These are phyloP conservation scores for Epicoccum sorghinum DNA, from an alignment of 2,329 filamentous ascomycete species.

Conservation along the genomic window DNA sequence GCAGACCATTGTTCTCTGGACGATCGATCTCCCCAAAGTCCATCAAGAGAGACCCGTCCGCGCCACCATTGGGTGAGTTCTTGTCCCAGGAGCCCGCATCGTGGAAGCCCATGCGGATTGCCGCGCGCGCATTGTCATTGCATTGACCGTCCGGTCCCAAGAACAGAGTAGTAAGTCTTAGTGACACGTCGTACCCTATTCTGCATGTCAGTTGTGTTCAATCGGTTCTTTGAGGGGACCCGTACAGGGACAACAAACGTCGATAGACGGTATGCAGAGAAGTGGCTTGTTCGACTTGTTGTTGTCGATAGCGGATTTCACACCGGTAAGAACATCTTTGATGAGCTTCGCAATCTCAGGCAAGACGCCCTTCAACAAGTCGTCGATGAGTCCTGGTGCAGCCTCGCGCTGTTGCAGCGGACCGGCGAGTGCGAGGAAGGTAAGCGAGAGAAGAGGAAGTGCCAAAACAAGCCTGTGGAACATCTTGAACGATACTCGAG, in stretches of 20 bases:
- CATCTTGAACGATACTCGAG: conserved; percentile 15
- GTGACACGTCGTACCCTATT: conserved; percentile 39
- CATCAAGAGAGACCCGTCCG: conserved; percentile 51
- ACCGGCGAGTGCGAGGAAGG: conserved; percentile 23
- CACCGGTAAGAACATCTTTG: conserved; percentile 36
- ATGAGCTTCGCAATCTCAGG: conserved; percentile 28
- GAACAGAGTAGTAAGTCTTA: conserved; percentile 37
- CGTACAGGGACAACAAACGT: conserved; percentile 42
- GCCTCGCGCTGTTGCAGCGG: conserved; percentile 32
- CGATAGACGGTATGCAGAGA: conserved; percentile 27
- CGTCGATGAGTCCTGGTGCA: conserved; percentile 31
- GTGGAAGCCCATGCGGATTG: conserved; percentile 45
- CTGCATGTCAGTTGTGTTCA: not conserved
- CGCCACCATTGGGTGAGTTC: conserved; percentile 45
- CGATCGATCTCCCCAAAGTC: conserved; percentile 45
- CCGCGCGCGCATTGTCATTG: conserved; percentile 44
- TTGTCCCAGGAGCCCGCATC: conserved; percentile 46
- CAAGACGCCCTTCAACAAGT: conserved; percentile 28
- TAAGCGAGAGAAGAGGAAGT: conserved; percentile 25
- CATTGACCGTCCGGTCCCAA: conserved; percentile 32
- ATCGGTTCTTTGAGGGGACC: not conserved
- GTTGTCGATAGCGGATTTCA: conserved; percentile 34
- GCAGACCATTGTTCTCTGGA: conserved; percentile 54
- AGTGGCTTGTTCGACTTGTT: conserved; percentile 29
- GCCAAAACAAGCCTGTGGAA: conserved; percentile 20